A percentile compares a stretch with the other conserved stretches of the same genome.
Evolutionary conservation across 2,329 filamentous ascomycete genomes (phyloP).

Genomic region (Stagonosporopsis tanaceti): DNA sequence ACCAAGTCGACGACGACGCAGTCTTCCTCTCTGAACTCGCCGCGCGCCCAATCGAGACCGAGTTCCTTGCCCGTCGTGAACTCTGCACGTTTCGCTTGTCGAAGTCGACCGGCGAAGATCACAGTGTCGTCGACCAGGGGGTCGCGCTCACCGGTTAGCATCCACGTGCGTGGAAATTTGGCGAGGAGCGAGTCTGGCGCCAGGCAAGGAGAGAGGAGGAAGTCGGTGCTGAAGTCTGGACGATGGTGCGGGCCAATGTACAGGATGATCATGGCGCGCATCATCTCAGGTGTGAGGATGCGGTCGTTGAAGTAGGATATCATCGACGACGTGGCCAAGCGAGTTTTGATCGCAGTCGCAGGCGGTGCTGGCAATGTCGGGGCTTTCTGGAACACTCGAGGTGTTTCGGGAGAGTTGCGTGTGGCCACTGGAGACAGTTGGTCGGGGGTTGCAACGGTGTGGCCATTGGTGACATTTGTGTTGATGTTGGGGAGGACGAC

Average conservation of each 20-base stretch:
- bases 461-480: conserved; percentile 34
- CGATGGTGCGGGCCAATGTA: conserved; percentile 94
- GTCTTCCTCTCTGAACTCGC: conserved; percentile 73
- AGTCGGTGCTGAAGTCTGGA: conserved; percentile 91
- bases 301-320: conserved; percentile 98
- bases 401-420: conserved; percentile 27
- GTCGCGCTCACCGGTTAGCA: conserved; percentile 93
- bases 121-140: conserved; percentile 96
- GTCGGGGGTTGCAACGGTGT: conserved; percentile 34
- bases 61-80: conserved; percentile 64
- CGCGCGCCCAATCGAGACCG: conserved; percentile 61
- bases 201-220: conserved; percentile 86
- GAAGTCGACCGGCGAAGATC: conserved; percentile 89
- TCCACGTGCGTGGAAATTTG: conserved; percentile 92
- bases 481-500: conserved; percentile 26
- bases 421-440: conserved; percentile 22
- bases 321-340: conserved; percentile 95
- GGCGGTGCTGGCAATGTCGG: conserved; percentile 47
- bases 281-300: conserved; percentile 95
- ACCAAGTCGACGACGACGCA: conserved; percentile 84
- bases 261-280: conserved; percentile 98
- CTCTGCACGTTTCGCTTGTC: conserved; percentile 74
- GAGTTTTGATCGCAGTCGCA: conserved; percentile 71
- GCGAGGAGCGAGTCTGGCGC: conserved; percentile 85
- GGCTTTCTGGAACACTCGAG: conserved; percentile 24